A percentile compares a stretch with the other conserved stretches of the same genome.
Conservation (phyloP, 805 yeast species). For the Lachancea quebecensis region DNA sequence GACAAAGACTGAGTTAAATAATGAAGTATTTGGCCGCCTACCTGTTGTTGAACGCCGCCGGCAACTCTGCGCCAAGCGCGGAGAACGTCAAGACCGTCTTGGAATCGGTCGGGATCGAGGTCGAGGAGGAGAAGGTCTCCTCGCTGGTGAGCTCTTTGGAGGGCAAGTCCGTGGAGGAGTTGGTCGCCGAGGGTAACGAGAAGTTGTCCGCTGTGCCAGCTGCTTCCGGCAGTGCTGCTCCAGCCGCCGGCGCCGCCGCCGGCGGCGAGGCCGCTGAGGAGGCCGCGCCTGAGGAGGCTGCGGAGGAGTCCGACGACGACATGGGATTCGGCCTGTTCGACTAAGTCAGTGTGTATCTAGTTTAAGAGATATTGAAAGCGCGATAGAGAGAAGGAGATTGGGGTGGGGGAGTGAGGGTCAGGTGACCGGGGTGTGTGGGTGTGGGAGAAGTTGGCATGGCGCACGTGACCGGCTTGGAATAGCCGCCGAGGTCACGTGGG, state of each 20-base stretch:
- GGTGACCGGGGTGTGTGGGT: too few species aligned
- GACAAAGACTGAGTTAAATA: conserved; percentile 10
- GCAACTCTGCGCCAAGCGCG: conserved; percentile 90
- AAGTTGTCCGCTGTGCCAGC: conserved; percentile 97
- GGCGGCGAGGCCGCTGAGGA: conserved; percentile 68
- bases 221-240: conserved; percentile 92
- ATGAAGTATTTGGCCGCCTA: conserved; percentile 99
- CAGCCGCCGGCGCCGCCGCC: conserved; percentile 64
- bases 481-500: too few species aligned
- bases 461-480: too few species aligned
- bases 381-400: too few species aligned
- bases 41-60: conserved; percentile 96
- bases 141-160: conserved; percentile 77
- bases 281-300: conserved; percentile 64
- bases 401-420: too few species aligned
- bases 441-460: too few species aligned
- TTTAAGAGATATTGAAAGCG: too few species aligned
- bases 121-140: conserved; percentile 81
- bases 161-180: conserved; percentile 86
- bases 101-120: conserved; percentile 93
- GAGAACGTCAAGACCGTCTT: conserved; percentile 83
- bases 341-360: conserved; percentile 38
- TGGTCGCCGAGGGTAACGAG: conserved; percentile 90
- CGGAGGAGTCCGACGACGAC: conserved; percentile 61
- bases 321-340: conserved; percentile 98